Evolutionary conservation across 352 stramenopile species (phyloP).

Genomic region (Phytophthora brassicae): DNA sequence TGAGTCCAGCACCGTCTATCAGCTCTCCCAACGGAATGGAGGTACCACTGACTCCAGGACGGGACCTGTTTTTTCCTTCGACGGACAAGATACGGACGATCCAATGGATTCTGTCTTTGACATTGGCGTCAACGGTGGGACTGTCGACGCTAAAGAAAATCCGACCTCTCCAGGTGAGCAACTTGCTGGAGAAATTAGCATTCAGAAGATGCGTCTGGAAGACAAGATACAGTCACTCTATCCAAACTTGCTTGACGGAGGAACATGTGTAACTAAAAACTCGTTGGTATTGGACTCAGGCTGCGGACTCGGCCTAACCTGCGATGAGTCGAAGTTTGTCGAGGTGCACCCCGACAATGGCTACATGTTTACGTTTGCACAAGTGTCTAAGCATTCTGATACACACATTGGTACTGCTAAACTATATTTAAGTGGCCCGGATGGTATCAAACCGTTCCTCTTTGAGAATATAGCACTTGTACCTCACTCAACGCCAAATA

Average conservation of each 20-base stretch:
- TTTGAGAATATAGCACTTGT: slow-evolving; percentile 13
- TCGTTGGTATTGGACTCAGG: slow-evolving; percentile 9
- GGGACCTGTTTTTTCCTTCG: too few species aligned
- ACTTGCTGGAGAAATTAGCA: too few species aligned
- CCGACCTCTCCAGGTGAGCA: too few species aligned
- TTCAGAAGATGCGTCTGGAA: too few species aligned
- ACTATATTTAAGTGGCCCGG: slow-evolving; percentile 10
- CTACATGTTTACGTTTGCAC: slow-evolving; percentile 26
- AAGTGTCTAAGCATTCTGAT: slow-evolving; percentile 3
- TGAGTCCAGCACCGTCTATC: too few species aligned
- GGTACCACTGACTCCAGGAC: too few species aligned
- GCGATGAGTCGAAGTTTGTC: slow-evolving; percentile 3
- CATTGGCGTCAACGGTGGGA: too few species aligned
- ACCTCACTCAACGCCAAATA: slow-evolving; percentile 12
- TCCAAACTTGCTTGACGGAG: not conserved
- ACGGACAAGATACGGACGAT: too few species aligned
- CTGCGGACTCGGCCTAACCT: slow-evolving; percentile 14
- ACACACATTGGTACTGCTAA: slow-evolving; percentile 12
- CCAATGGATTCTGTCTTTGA: too few species aligned
- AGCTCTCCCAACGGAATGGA: too few species aligned
- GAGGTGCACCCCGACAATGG: not conserved
- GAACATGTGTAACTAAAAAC: slow-evolving; percentile 13
- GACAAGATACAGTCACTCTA: too few species aligned
- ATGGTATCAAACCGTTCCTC: slow-evolving; percentile 3
- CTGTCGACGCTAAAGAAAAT: too few species aligned